These are phyloP conservation scores for Cystobasidium slooffiae DNA, from an alignment of 1,284 basidiomycete genomes.

Conservation along the genomic window DNA sequence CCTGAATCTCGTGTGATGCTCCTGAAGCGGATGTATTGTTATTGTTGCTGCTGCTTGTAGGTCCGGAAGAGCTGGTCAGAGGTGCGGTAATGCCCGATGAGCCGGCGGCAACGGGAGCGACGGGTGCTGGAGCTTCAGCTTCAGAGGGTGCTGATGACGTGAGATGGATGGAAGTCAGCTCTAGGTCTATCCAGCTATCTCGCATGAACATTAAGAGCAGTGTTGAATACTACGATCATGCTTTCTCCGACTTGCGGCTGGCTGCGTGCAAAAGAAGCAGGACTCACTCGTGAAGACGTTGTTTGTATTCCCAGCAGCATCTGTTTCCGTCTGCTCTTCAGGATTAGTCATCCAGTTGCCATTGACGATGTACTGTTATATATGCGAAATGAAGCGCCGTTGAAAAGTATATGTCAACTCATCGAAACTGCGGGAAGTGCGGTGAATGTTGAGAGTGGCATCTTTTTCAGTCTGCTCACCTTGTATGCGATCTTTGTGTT, in stretches of 20 bases:
- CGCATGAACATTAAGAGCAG: too few species aligned
- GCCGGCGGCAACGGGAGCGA: neutral
- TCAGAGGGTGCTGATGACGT: neutral
- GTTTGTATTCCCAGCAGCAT: slow-evolving; percentile 34
- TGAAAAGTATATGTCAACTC: neutral
- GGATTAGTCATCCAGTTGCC: slow-evolving; percentile 35
- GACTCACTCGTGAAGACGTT: slow-evolving; percentile 40
- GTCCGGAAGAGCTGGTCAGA: neutral
- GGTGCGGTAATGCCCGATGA: neutral
- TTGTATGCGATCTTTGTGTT: slow-evolving; percentile 40
- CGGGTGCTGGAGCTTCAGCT: slow-evolving; percentile 4
- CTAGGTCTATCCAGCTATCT: too few species aligned
- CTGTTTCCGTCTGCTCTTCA: slow-evolving; percentile 33
- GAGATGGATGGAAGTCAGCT: neutral
- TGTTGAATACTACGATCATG: neutral
- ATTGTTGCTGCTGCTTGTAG: slow-evolving; percentile 1
- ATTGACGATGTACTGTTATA: slow-evolving; percentile 38
- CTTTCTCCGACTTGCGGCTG: neutral
- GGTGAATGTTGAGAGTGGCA: neutral
- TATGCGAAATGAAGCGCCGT: neutral
- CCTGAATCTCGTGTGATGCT: slow-evolving; percentile 5
- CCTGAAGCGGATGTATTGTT: neutral
- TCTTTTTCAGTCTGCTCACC: slow-evolving; percentile 20
- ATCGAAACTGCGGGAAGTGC: neutral
- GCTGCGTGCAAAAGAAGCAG: neutral